These are phyloP conservation scores for Sclerotinia sclerotiorum DNA, from an alignment of 2,329 filamentous ascomycete genomes.

Conservation along the genomic window DNA sequence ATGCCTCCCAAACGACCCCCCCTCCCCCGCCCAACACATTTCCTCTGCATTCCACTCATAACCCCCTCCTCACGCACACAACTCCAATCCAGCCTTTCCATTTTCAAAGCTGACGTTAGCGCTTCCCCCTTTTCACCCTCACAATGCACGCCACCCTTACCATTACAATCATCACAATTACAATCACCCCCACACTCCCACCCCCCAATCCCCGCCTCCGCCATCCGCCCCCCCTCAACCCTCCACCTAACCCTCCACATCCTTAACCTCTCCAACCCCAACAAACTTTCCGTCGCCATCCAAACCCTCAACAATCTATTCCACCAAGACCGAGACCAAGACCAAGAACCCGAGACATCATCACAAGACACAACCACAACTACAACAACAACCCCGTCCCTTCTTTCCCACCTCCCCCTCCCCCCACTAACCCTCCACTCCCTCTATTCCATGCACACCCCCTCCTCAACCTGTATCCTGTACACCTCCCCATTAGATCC, in stretches of 20 bases:
- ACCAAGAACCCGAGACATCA: too few relatives aligned
- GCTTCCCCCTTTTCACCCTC: too few relatives aligned
- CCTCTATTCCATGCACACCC: slow-evolving; percentile 60
- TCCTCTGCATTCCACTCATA: slow-evolving; percentile 72
- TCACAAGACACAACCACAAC: too few relatives aligned
- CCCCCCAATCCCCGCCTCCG: too few relatives aligned
- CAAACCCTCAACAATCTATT: slow-evolving; percentile 40
- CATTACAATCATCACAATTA: too few relatives aligned
- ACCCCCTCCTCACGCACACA: slow-evolving; percentile 60
- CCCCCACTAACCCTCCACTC: background rate
- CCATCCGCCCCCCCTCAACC: slow-evolving; percentile 74
- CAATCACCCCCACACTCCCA: too few relatives aligned
- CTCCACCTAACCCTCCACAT: slow-evolving; percentile 75
- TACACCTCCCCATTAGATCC: slow-evolving; percentile 61
- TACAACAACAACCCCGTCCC: too few relatives aligned
- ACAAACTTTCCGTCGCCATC: too few relatives aligned
- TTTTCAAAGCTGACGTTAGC: background rate
- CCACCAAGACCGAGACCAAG: too few relatives aligned
- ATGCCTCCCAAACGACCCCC: slow-evolving; percentile 36
- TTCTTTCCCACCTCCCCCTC: background rate
- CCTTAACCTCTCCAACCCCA: too few relatives aligned
- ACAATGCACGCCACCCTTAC: too few relatives aligned
- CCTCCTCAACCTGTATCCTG: slow-evolving; percentile 58
- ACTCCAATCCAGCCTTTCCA: slow-evolving; percentile 55
- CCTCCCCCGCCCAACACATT: slow-evolving; percentile 62